Conservation (phyloP, 257 asterid species). For the Solanum ossicruentum region DNA sequence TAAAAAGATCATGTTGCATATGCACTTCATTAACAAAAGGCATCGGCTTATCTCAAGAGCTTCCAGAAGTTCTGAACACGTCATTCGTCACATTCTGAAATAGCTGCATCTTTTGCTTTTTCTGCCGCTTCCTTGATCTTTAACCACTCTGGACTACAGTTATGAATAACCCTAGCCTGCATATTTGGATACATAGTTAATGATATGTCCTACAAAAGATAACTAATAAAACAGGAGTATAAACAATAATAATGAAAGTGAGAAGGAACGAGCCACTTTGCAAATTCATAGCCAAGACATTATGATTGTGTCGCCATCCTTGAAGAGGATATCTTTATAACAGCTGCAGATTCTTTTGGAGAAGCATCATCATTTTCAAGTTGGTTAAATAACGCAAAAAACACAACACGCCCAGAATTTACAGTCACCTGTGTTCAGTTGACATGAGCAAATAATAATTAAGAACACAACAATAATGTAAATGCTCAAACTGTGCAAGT, state of each 20-base stretch:
- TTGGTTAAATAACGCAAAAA: conserved; percentile 77
- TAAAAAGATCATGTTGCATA: background rate
- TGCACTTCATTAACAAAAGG: conserved; percentile 82
- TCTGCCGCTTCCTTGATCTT: conserved; percentile 91
- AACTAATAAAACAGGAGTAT: background rate
- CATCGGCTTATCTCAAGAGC: conserved; percentile 99
- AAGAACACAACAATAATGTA: conserved; percentile 4
- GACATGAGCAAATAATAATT: conserved; percentile 3
- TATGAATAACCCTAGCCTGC: conserved; percentile 94
- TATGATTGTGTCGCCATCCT: conserved; percentile 99
- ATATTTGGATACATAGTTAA: conserved; percentile 3
- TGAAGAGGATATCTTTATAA: conserved; percentile 88
- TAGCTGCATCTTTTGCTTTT: conserved; percentile 69
- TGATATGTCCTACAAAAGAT: background rate
- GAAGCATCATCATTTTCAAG: conserved; percentile 59
- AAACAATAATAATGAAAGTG: conserved; percentile 6
- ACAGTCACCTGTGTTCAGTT: conserved; percentile 68
- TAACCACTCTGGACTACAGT: conserved; percentile 80
- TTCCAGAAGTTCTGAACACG: conserved; percentile 94
- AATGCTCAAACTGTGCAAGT: background rate
- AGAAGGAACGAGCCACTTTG: conserved; percentile 83
- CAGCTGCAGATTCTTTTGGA: conserved; percentile 88
- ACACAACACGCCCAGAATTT: conserved; percentile 96
- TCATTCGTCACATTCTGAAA: conserved; percentile 72
- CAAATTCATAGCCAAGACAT: conserved; percentile 95